Conservation (phyloP, 805 yeast species). For the Alloascoidea africana region DNA sequence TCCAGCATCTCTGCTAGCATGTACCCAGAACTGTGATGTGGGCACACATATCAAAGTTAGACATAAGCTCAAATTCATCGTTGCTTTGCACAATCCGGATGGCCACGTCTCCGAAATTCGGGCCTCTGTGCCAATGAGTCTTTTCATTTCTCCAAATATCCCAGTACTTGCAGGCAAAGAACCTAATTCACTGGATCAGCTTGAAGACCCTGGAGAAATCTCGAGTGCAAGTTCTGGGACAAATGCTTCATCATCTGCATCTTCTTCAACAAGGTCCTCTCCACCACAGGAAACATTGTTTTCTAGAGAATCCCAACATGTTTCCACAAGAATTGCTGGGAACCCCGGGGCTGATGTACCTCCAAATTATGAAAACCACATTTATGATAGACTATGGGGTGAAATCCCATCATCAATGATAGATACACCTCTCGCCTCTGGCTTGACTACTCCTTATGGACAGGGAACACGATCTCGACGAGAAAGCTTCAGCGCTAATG, state of each 20-base stretch:
- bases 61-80: constrained; percentile 73
- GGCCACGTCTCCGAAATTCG: constrained; percentile 87
- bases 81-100: constrained; percentile 72
- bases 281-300: background rate
- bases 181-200: background rate
- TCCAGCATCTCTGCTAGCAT: constrained; percentile 58
- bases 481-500: constrained; percentile 9
- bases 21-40: constrained; percentile 82
- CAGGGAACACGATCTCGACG: constrained; percentile 18
- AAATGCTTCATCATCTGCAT: too few relatives aligned
- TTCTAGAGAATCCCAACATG: background rate
- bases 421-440: constrained; percentile 22
- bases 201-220: too few relatives aligned
- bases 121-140: constrained; percentile 71
- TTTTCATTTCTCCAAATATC: constrained; percentile 74
- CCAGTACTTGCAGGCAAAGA: constrained; percentile 34
- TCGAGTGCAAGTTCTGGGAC: too few relatives aligned
- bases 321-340: constrained; percentile 4
- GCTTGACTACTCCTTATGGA: constrained; percentile 21
- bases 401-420: constrained; percentile 28
- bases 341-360: constrained; percentile 51
- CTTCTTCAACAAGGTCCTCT: background rate
- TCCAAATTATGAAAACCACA: constrained; percentile 65
- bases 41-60: constrained; percentile 60
- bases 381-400: constrained; percentile 63